A percentile compares a stretch with the other conserved stretches of the same genome.
Conservation (phyloP, 2,329 filamentous ascomycete species). For the Phyllosticta capitalensis region DNA sequence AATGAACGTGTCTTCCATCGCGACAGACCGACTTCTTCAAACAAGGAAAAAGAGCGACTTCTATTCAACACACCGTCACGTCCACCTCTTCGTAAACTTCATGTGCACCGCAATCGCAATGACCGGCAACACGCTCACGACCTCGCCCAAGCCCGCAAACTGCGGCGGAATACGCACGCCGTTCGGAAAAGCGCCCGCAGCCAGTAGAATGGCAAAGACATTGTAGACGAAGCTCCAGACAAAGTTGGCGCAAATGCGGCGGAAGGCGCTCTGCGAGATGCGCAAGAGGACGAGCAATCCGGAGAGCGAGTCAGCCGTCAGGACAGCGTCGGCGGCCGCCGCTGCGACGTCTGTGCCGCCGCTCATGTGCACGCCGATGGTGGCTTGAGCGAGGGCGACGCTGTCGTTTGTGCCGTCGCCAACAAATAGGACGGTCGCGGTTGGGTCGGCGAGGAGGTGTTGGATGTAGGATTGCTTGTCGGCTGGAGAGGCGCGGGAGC, state of each 20-base stretch:
- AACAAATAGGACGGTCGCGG: conserved; percentile 40
- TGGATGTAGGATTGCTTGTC: conserved; percentile 47
- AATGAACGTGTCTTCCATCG: too few relatives aligned
- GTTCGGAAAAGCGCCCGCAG: conserved; percentile 54
- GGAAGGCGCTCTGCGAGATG: conserved; percentile 35
- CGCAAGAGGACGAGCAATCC: conserved; percentile 48
- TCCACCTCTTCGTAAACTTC: conserved; percentile 19
- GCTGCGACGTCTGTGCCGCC: conserved; percentile 52
- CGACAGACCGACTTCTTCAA: too few relatives aligned
- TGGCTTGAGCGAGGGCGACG: conserved; percentile 59
- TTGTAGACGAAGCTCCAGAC: conserved; percentile 64
- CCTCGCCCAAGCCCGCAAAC: conserved; percentile 61
- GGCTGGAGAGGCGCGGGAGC: conserved; percentile 39
- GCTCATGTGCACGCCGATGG: conserved; percentile 59
- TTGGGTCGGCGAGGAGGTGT: conserved; percentile 13
- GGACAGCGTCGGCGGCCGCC: conserved; percentile 48
- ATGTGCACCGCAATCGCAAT: conserved; percentile 47
- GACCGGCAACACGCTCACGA: conserved; percentile 66
- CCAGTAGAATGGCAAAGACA: conserved; percentile 55
- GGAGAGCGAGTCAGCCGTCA: conserved; percentile 1
- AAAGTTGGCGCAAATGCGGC: conserved; percentile 53
- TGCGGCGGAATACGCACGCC: conserved; percentile 47
- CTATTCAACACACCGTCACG: too few relatives aligned
- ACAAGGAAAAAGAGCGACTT: too few relatives aligned
- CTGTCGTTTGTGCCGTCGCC: conserved; percentile 78